Evolutionary conservation across 176 grass and related monocot species (phyloP).

Genomic region (Cenchrus fungigraminus): DNA sequence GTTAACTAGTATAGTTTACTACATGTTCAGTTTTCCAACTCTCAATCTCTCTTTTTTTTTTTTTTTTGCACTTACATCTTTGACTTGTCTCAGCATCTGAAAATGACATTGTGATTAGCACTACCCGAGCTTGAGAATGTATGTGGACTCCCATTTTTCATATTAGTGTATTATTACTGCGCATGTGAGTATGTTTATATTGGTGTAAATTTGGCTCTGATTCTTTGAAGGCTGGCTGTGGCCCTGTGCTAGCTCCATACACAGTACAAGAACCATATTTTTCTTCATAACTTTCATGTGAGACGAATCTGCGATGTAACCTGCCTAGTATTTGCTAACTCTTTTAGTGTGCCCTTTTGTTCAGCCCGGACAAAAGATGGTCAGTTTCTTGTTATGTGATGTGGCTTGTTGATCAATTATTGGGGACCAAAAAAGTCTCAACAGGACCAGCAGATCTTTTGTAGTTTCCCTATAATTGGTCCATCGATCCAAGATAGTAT

Average conservation of each 20-base stretch:
- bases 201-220: neutral
- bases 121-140: neutral
- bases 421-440: neutral
- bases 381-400: conserved; percentile 8
- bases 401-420: conserved; percentile 11
- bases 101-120: neutral
- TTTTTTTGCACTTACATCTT: neutral
- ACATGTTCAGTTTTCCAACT: neutral
- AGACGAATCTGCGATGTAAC: neutral
- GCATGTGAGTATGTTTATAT: neutral
- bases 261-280: neutral
- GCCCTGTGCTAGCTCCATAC: neutral
- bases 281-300: conserved; percentile 26
- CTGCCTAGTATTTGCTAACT: neutral
- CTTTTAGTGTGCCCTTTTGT: neutral
- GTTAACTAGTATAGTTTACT: conserved; percentile 22
- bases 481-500: neutral
- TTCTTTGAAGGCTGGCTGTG: neutral
- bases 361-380: conserved; percentile 10
- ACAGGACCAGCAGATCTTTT: conserved; percentile 23
- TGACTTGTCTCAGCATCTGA: neutral
- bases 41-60: neutral
- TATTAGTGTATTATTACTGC: neutral
- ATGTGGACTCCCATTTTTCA: neutral
- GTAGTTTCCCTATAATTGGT: conserved; percentile 31